These are phyloP conservation scores for Hemisphaericaspora xylofermentans DNA, from an alignment of 1,139 yeast species.

Conservation along the genomic window DNA sequence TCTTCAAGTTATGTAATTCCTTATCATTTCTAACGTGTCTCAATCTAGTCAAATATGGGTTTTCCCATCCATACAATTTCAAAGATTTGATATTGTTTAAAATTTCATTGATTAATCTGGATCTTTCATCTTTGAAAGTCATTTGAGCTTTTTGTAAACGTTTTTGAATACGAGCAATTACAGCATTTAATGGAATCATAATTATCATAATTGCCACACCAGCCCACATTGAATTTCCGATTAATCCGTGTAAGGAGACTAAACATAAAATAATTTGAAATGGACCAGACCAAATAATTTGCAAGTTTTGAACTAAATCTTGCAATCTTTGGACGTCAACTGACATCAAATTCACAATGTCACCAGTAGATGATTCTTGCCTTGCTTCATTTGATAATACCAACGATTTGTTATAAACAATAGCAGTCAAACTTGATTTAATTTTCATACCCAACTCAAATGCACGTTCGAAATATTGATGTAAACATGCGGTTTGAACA, in stretches of 20 bases:
- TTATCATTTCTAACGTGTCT: slow-evolving; percentile 83
- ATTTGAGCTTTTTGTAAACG: slow-evolving; percentile 62
- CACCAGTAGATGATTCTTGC: slow-evolving; percentile 85
- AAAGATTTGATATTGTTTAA: slow-evolving; percentile 88
- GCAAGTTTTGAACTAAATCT: slow-evolving; percentile 83
- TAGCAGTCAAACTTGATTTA: slow-evolving; percentile 74
- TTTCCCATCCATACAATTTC: slow-evolving; percentile 94
- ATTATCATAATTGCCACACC: slow-evolving; percentile 83
- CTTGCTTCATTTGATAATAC: slow-evolving; percentile 83
- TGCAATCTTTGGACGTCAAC: slow-evolving; percentile 95
- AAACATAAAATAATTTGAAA: slow-evolving; percentile 85
- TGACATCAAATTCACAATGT: slow-evolving; percentile 94
- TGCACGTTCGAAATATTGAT: slow-evolving; percentile 88
- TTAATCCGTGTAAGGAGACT: slow-evolving; percentile 65
- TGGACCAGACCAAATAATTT: slow-evolving; percentile 95
- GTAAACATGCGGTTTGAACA: slow-evolving; percentile 79
- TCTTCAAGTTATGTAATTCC: slow-evolving; percentile 76
- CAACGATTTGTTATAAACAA: slow-evolving; percentile 78
- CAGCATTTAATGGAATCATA: slow-evolving; percentile 83
- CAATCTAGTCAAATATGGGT: slow-evolving; percentile 72
- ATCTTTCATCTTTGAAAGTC: slow-evolving; percentile 47
- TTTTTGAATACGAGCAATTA: slow-evolving; percentile 72
- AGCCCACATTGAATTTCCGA: slow-evolving; percentile 96
- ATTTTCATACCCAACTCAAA: slow-evolving; percentile 91
- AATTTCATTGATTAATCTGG: slow-evolving; percentile 75